Evolutionary conservation across 2,329 filamentous ascomycete genomes (phyloP).

Genomic region (Microascus cirrosus): DNA sequence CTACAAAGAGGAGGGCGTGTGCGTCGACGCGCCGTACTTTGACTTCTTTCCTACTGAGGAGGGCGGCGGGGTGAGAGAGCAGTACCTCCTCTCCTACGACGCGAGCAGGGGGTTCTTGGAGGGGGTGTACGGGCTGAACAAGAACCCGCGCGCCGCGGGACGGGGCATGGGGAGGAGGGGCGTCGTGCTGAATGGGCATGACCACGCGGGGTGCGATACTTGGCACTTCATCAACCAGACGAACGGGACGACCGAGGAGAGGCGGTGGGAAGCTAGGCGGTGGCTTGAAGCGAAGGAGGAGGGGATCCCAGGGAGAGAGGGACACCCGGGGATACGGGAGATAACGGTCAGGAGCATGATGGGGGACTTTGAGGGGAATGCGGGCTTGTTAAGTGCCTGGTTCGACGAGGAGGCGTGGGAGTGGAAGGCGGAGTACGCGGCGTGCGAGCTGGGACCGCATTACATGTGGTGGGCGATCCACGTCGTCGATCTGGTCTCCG

Average conservation of each 20-base stretch:
- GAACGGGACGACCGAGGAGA: constrained; percentile 25
- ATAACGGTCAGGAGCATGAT: constrained; percentile 97
- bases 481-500: constrained; percentile 49
- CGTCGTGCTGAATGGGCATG: constrained; percentile 82
- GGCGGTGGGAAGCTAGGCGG: constrained; percentile 36
- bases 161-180: constrained; percentile 59
- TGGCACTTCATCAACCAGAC: constrained; percentile 70
- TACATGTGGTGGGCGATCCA: constrained; percentile 93
- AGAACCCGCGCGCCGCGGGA: constrained; percentile 44
- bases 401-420: constrained; percentile 62
- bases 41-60: constrained; percentile 59
- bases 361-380: constrained; percentile 90
- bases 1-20: constrained; percentile 72
- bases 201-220: constrained; percentile 88
- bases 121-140: constrained; percentile 70
- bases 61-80: constrained; percentile 68
- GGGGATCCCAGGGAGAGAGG: constrained; percentile 27
- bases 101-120: constrained; percentile 69
- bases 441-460: constrained; percentile 72
- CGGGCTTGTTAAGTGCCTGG: constrained; percentile 80
- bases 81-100: constrained; percentile 74
- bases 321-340: constrained; percentile 62
- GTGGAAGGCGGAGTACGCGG: constrained; percentile 74
- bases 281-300: constrained; percentile 33
- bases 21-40: constrained; percentile 76